Percentiles rank a stretch among this genome's conserved stretches.
phyloP scores from a whole-genome alignment of 2,329 filamentous ascomycete species.

The Tolypocladium sp. region DNA sequence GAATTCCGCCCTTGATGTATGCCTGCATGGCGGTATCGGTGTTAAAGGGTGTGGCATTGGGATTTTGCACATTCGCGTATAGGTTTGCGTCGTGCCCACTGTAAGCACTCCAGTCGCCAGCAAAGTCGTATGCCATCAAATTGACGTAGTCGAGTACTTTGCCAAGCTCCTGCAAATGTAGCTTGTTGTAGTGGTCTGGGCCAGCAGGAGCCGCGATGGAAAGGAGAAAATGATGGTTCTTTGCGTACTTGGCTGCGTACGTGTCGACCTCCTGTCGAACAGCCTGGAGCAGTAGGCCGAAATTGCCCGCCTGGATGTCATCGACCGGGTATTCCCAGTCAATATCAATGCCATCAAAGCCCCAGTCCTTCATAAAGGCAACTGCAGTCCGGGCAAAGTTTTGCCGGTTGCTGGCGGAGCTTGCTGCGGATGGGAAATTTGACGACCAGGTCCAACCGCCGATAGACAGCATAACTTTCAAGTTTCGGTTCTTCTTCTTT shows the following conservation, averaged over 20 bases:
- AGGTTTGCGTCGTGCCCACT: constrained; percentile 66
- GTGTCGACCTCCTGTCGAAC: constrained; percentile 34
- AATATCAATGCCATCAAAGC: constrained; percentile 43
- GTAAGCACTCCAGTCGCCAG: constrained; percentile 55
- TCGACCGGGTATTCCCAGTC: constrained; percentile 28
- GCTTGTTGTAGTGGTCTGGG: constrained; percentile 33
- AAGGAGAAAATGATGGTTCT: constrained; percentile 37
- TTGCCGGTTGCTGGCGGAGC: constrained; percentile 44
- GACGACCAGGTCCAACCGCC: constrained; percentile 75
- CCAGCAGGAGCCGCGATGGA: constrained; percentile 42
- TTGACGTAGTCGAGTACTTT: constrained; percentile 44
- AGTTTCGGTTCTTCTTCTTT: constrained; percentile 67
- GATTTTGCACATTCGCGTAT: constrained; percentile 42
- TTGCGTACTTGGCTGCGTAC: constrained; percentile 29
- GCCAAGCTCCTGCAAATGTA: constrained; percentile 38
- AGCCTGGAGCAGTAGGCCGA: constrained; percentile 29
- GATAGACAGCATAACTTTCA: constrained; percentile 70
- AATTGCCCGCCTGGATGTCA: constrained; percentile 27
- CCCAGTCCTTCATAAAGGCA: constrained; percentile 61
- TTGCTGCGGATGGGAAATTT: constrained; percentile 60
- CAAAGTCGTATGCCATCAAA: constrained; percentile 67
- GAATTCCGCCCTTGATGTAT: constrained; percentile 55
- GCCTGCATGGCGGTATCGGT: constrained; percentile 53
- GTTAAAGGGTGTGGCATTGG: constrained; percentile 56
- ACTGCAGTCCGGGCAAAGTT: constrained; percentile 64